Base-by-base conservation (phyloP, 2,329 filamentous ascomycete species). In the Mycosphaerelloides madeirae region DNA sequence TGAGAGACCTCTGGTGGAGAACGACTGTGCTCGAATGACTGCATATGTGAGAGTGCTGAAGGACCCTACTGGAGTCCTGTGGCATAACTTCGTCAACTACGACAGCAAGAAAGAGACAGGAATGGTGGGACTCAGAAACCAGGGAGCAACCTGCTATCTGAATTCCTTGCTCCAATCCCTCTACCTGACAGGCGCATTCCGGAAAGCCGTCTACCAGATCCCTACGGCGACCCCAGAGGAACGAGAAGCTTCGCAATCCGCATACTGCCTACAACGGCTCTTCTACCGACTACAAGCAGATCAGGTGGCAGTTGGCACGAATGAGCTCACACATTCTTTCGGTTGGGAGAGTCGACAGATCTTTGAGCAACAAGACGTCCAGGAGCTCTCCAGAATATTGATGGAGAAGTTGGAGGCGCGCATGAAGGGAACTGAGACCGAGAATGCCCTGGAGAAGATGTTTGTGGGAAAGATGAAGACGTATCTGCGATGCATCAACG, bases 101-200 rank as follows among this genome's bases (percentile, higher is more conserved):
- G 90, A 98, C 65, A 97, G 93, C n/a, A 98, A 97, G 72, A 95
- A 93, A 65, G 90, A 96, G 69, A 98, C 93, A 0, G 93, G 93
- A 45, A 97, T 90, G 72, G 93, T 98, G 32, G 93, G 93, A 2
- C 74, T 98, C 42, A 93, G 93, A 68, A 98, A 98, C 61, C 93
- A 97, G 67, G 93, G 93, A 53, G 93, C 93, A 29, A 76, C 73
- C 9, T 76, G 73, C 60, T 76, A 76, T 51, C 66, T 76, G 13
- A 76, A 76, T 55, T 74, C 71, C 13, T 65, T 72, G 12, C 59
- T 72, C 3, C 68, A 69, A 55, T 69, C 68, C 14, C 55, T 75
- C 43, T 71, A 74, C 61, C 67, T 69, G 50, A 71, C 80, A 33
- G 96, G 95, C 65, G 84, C 86, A 31, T 98, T 98, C 71, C 84